These are phyloP conservation scores for Agaricus sinodeliciosus DNA, from an alignment of 768 basidiomycete genomes.

Conservation along the genomic window DNA sequence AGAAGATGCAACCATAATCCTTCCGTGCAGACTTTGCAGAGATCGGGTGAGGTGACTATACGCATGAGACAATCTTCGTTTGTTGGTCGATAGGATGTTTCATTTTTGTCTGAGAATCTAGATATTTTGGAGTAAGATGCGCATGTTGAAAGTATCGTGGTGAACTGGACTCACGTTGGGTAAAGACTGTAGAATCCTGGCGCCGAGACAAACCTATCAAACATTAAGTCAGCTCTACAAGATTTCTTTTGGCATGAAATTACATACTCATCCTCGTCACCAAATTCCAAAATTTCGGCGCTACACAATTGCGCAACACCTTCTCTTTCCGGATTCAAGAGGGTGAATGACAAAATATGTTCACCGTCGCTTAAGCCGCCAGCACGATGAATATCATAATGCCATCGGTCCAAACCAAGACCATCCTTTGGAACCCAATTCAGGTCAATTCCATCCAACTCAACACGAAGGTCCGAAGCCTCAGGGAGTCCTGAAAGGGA, in stretches of 20 bases:
- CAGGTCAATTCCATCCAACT: constrained; percentile 55
- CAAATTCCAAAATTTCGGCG: constrained; percentile 69
- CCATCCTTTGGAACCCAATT: constrained; percentile 48
- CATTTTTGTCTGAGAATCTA: constrained; percentile 59
- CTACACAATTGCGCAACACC: constrained; percentile 72
- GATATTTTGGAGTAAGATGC: not conserved
- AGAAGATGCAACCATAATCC: constrained; percentile 69
- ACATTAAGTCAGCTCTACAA: not conserved
- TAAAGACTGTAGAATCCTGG: constrained; percentile 60
- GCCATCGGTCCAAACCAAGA: constrained; percentile 70
- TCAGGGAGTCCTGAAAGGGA: constrained; percentile 67
- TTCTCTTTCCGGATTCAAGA: constrained; percentile 39
- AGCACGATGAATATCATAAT: constrained; percentile 53
- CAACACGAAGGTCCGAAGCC: constrained; percentile 44
- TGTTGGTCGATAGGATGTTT: constrained; percentile 72
- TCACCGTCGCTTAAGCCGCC: constrained; percentile 36
- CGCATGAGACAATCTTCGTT: constrained; percentile 85
- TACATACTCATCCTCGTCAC: constrained; percentile 51
- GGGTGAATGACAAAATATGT: constrained; percentile 54
- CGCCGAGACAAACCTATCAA: constrained; percentile 48
- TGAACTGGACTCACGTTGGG: constrained; percentile 51
- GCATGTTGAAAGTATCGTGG: not conserved
- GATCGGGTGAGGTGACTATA: constrained; percentile 56
- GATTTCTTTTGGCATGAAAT: not conserved
- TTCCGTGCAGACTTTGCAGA: constrained; percentile 71